Evolutionary conservation across 495 filamentous ascomycete genomes (phyloP).

Genomic region (Xylaria intraflava): DNA sequence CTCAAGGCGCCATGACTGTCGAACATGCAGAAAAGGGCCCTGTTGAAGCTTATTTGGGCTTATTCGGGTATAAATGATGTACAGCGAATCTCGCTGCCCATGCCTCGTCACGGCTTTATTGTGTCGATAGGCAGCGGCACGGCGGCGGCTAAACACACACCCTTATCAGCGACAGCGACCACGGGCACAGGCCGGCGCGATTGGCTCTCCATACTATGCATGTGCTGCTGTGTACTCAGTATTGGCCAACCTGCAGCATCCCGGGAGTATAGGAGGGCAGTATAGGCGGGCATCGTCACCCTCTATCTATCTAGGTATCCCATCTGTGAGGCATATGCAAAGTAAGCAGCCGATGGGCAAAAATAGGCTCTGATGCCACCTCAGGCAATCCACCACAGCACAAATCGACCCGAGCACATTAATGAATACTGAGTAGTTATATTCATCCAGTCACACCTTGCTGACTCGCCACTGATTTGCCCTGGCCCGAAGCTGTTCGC

Average conservation of each 20-base stretch:
- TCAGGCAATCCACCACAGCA: slow-evolving; percentile 7
- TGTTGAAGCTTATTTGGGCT: not conserved
- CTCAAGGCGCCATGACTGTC: not conserved
- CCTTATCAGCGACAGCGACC: too few species aligned
- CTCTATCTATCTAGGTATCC: slow-evolving; percentile 5
- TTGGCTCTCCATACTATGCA: not conserved
- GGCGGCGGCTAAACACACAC: not conserved
- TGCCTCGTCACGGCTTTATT: not conserved
- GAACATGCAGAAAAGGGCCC: not conserved
- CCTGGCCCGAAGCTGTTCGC: not conserved
- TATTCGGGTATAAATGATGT: not conserved
- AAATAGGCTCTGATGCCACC: slow-evolving; percentile 9
- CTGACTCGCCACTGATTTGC: slow-evolving; percentile 3
- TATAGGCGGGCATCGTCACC: not conserved
- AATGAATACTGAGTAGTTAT: too few species aligned
- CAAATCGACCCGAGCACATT: slow-evolving; percentile 2
- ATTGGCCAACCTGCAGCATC: too few species aligned
- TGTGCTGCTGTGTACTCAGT: not conserved
- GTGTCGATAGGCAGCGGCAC: not conserved
- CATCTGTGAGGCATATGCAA: slow-evolving; percentile 12
- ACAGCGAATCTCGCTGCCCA: not conserved
- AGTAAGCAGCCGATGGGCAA: slow-evolving; percentile 10
- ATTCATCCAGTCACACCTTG: not conserved
- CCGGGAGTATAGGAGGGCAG: too few species aligned
- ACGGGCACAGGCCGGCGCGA: not conserved